Evolutionary conservation across 2,329 filamentous ascomycete species (phyloP).

Genomic region (Venturia aucupariae): DNA sequence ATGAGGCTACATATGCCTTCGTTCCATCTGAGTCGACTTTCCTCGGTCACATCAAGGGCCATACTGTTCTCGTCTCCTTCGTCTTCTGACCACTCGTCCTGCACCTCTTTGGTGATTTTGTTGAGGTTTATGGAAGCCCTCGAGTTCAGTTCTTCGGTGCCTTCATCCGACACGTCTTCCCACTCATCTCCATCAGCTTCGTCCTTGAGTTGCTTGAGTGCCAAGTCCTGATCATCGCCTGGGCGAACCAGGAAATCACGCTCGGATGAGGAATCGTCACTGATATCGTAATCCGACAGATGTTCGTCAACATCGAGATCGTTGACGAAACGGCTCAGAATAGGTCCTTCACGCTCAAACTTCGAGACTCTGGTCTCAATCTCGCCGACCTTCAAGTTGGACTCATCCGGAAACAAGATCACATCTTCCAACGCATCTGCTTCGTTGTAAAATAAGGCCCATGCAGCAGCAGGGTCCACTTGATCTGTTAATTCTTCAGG

Average conservation of each 20-base stretch:
- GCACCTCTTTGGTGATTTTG: too few relatives aligned
- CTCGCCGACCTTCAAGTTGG: not conserved
- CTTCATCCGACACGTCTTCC: too few relatives aligned
- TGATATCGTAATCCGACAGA: not conserved
- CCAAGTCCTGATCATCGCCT: not conserved
- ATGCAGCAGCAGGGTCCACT: constrained; percentile 21
- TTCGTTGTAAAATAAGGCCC: constrained; percentile 25
- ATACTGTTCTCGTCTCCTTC: constrained; percentile 7
- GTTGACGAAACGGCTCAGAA: constrained; percentile 17
- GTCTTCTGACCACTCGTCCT: constrained; percentile 17
- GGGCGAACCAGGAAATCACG: not conserved
- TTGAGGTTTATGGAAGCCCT: too few relatives aligned
- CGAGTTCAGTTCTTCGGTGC: too few relatives aligned
- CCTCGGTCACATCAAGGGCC: not conserved
- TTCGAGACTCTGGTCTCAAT: constrained; percentile 16
- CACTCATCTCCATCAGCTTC: constrained; percentile 15
- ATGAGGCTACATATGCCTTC: not conserved
- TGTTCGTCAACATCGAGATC: constrained; percentile 22
- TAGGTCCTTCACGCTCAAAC: constrained; percentile 18
- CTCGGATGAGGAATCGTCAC: not conserved
- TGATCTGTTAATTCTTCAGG: not conserved
- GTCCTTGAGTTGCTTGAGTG: not conserved
- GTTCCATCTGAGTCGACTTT: not conserved
- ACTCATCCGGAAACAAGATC: constrained; percentile 33
- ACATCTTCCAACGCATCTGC: constrained; percentile 33